Evolutionary conservation across 78 protist species (phyloP), one percentile per base, ranked within the genome.

Genomic region (Diacronema lutheri): DNA sequence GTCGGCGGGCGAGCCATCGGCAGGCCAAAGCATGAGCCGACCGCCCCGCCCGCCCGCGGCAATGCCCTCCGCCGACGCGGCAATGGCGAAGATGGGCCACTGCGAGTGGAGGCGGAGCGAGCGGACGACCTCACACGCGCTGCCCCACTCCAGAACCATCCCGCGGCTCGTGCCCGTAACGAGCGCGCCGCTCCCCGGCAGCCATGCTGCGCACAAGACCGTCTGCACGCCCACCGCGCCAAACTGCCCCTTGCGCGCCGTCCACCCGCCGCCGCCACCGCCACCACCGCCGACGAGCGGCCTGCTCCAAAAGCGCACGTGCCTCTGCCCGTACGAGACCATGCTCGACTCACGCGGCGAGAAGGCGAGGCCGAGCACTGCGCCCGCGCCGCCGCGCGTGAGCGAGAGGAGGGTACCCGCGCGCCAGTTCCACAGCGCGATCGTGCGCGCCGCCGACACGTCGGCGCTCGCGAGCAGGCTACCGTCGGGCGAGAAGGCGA

Each of bases 381-480:
- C 19, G 37, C 44, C 20, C 65, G 9, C 0, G 37, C 74, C 84
- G 58, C 12, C 84, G 33, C 84, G 21, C 56, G 46, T 44, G 29
- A 29, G 13, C 26, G 64, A 12, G 50, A 79, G 37, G 74, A 79
- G 64, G 33, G 60, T 4, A 4, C 35, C 60, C 19, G 20, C 25
- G 20, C 16, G 69, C 86, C 86, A 83, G 58, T 64, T 44, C 86
- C 86, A 83, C 29, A 83, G 11, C 19, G 41, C 50, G 55, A 83
- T 14, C 35, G 73, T 4, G 23, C 4, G 86, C 44, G 74, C 23
- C 25, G 7, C 14, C 74, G 74, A 31, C 4, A 65, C 35, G 65
- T 56, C 86, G 35, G 23, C 86, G 13, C 50, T 1, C 25, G 55
- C 74, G 38, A 83, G 71, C 25, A 58, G 71, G n/a, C 1, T 2